Percentiles rank a stretch among this genome's conserved stretches.
Conservation (phyloP, 2,329 filamentous ascomycete genomes). For the Penicillium hordei region DNA sequence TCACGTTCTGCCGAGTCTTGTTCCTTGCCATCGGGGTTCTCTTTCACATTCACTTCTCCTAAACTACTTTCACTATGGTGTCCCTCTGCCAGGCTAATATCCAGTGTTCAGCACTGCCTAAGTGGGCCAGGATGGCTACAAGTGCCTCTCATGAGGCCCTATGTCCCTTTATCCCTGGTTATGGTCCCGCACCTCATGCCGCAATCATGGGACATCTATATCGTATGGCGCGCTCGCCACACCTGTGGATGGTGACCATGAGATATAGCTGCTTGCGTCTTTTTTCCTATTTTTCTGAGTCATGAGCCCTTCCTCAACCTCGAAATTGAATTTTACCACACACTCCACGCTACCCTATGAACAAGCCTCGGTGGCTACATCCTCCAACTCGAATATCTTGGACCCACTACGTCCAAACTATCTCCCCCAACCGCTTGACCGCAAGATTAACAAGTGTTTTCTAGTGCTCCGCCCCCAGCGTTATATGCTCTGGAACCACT, state of each 20-base stretch:
- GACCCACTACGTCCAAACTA: conserved; percentile 22
- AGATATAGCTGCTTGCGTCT: conserved; percentile 2
- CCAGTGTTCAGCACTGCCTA: not conserved
- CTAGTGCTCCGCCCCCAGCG: not conserved
- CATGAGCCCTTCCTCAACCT: not conserved
- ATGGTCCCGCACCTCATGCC: conserved; percentile 21
- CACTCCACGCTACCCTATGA: not conserved
- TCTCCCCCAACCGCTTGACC: conserved; percentile 27
- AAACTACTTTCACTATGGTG: not conserved
- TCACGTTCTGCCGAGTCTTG: conserved; percentile 22
- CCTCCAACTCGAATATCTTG: conserved; percentile 7
- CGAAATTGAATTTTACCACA: not conserved
- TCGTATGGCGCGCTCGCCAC: not conserved
- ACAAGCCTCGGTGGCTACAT: not conserved
- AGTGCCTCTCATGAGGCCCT: not conserved
- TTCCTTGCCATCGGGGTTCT: not conserved
- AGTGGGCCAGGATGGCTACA: not conserved
- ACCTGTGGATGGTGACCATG: not conserved
- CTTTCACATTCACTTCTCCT: not conserved
- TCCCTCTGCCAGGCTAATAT: not conserved
- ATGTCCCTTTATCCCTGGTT: conserved; percentile 9
- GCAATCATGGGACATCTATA: conserved; percentile 22
- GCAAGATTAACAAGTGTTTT: conserved; percentile 19
- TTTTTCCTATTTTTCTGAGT: too few relatives aligned
- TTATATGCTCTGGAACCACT: not conserved